phyloP scores from a whole-genome alignment of 1,139 yeast species.

The Debaryomyces psychrophilus region DNA sequence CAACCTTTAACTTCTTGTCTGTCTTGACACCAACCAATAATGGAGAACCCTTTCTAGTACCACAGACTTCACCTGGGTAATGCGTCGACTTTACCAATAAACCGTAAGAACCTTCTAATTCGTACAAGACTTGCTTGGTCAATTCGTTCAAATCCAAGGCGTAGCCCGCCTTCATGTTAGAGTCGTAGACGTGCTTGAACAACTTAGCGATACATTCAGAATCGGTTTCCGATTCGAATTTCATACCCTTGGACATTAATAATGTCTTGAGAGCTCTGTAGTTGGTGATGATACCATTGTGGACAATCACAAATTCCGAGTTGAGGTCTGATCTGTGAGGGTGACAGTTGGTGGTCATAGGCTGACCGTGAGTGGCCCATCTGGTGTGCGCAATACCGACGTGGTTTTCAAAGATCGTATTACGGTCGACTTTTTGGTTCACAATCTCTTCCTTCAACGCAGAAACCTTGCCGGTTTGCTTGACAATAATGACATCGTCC shows the following conservation, averaged over 20 bases:
- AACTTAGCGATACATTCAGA: constrained; percentile 97
- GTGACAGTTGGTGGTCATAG: constrained; percentile 84
- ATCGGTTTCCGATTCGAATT: constrained; percentile 92
- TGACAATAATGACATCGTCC: constrained; percentile 54
- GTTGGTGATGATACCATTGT: constrained; percentile 97
- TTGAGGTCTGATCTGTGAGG: constrained; percentile 88
- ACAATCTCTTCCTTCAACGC: constrained; percentile 73
- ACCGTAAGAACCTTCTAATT: constrained; percentile 98
- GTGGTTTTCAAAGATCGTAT: constrained; percentile 75
- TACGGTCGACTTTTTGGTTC: constrained; percentile 56
- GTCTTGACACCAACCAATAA: constrained; percentile 96
- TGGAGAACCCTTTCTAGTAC: constrained; percentile 98
- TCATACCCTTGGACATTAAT: constrained; percentile 75
- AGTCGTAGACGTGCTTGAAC: constrained; percentile 87
- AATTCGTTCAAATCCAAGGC: constrained; percentile 82
- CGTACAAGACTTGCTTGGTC: constrained; percentile 89
- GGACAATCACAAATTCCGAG: constrained; percentile 90
- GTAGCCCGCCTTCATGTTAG: constrained; percentile 56
- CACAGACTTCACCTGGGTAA: constrained; percentile 95
- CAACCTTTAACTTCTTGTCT: constrained; percentile 92
- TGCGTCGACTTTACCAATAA: constrained; percentile 87
- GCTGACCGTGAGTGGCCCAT: constrained; percentile 99
- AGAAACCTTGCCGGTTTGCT: constrained; percentile 90
- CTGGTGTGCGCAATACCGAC: constrained; percentile 98
- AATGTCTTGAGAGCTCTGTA: constrained; percentile 87